phyloP scores from a whole-genome alignment of 108 stramenopile species.

The Skeletonema costatum region DNA sequence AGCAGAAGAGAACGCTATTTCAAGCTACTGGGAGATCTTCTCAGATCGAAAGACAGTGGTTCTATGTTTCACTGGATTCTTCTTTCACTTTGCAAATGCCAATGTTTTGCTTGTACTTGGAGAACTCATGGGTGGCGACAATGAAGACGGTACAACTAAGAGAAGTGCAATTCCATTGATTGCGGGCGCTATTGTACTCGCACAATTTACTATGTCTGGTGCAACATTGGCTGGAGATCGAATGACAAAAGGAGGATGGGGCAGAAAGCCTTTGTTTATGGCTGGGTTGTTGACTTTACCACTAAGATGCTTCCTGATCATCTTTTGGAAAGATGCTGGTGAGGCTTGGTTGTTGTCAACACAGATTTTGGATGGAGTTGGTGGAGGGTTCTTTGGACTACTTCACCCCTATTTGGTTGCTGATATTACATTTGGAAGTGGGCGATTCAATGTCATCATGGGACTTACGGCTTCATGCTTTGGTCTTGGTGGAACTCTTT shows the following conservation, averaged over 20 bases:
- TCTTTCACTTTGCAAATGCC: constrained; percentile 91
- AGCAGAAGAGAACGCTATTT: constrained; percentile 27
- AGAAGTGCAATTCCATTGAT: constrained; percentile 81
- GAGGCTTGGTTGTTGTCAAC: constrained; percentile 75
- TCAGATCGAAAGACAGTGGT: constrained; percentile 67
- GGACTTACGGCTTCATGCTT: constrained; percentile 84
- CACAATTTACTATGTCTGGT: constrained; percentile 80
- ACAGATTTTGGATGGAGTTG: constrained; percentile 86
- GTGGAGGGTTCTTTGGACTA: constrained; percentile 81
- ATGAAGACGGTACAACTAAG: constrained; percentile 70
- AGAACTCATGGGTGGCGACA: constrained; percentile 87
- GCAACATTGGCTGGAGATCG: constrained; percentile 70
- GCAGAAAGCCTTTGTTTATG: constrained; percentile 80
- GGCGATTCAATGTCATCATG: constrained; percentile 86
- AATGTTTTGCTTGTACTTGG: constrained; percentile 87
- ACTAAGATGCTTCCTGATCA: constrained; percentile 82
- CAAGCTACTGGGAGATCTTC: constrained; percentile 73
- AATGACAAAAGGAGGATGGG: constrained; percentile 65
- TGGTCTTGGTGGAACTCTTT: constrained; percentile 82
- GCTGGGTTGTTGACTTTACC: constrained; percentile 77
- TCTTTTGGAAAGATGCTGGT: constrained; percentile 83
- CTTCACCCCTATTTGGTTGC: constrained; percentile 86
- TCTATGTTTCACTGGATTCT: constrained; percentile 84
- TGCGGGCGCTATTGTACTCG: constrained; percentile 85
- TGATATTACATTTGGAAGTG: constrained; percentile 88